Percentiles rank a stretch among this genome's conserved stretches.
phyloP scores from a whole-genome alignment of 2,329 filamentous ascomycete genomes.

The Colletotrichum sp. region DNA sequence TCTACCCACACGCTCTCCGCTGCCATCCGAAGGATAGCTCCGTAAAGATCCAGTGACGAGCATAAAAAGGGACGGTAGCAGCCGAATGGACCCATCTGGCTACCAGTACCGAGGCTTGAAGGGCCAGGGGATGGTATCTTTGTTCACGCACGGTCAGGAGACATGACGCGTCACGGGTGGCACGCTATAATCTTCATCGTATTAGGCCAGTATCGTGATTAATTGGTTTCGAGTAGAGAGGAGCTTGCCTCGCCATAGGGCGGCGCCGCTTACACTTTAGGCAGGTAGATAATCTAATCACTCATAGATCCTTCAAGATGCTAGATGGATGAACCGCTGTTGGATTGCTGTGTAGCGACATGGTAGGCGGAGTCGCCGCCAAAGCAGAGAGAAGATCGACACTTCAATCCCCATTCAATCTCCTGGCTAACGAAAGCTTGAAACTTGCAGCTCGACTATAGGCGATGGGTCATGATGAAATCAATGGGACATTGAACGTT shows the following conservation, averaged over 20 bases:
- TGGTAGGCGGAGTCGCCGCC: not conserved
- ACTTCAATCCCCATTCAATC: not conserved
- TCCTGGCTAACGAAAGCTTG: not conserved
- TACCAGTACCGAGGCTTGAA: not conserved
- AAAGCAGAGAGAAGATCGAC: not conserved
- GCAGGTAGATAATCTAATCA: not conserved
- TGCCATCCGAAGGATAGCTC: not conserved
- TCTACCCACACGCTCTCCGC: not conserved
- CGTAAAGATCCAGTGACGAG: not conserved
- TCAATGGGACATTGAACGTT: not conserved
- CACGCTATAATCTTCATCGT: not conserved
- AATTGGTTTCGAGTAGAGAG: not conserved
- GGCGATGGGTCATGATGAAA: not conserved
- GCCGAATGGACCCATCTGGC: not conserved
- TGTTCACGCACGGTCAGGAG: not conserved
- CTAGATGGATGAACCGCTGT: not conserved
- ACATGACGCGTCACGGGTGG: not conserved
- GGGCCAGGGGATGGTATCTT: not conserved
- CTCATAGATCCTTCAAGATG: not conserved
- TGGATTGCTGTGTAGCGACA: not conserved
- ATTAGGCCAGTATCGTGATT: not conserved
- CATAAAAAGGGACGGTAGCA: not conserved
- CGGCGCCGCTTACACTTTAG: not conserved
- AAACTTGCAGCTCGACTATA: not conserved
- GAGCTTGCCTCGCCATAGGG: accelerated